Evolutionary conservation across 176 grass and related monocot genomes (phyloP).

Genomic region (Guadua angustifolia): DNA sequence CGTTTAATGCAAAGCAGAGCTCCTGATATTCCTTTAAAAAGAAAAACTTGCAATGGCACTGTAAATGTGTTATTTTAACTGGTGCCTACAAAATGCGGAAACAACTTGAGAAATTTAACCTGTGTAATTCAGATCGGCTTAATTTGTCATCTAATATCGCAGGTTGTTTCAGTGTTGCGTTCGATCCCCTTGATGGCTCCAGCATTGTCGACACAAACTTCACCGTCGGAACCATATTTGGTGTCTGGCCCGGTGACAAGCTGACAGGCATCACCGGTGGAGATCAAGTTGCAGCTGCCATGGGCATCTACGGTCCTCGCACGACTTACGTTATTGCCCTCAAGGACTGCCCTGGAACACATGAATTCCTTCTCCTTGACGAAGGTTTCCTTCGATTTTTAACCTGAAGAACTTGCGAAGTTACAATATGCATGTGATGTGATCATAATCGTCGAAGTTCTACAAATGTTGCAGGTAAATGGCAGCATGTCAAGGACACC

Average conservation of each 20-base stretch:
- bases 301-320: conserved; percentile 98
- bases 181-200: conserved; percentile 92
- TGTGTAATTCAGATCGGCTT: neutral
- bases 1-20: too few species aligned
- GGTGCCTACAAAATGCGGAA: neutral
- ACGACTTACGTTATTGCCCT: conserved; percentile 87
- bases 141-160: neutral
- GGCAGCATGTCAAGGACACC: conserved; percentile 98
- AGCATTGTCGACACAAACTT: conserved; percentile 99
- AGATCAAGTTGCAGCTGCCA: conserved; percentile 84
- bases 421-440: neutral
- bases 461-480: conserved; percentile 67
- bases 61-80: neutral
- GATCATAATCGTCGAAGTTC: neutral
- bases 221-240: conserved; percentile 97
- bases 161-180: conserved; percentile 96
- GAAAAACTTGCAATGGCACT: neutral
- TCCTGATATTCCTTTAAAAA: too few species aligned
- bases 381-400: conserved; percentile 47
- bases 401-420: neutral
- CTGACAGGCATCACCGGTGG: conserved; percentile 78
- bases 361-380: conserved; percentile 95
- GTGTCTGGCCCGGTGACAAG: conserved; percentile 95
- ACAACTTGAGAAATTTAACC: neutral
- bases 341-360: conserved; percentile 89